A percentile compares a stretch with the other conserved stretches of the same genome.
Conservation (phyloP, 2,329 filamentous ascomycete genomes). For the Epichloe scottii region DNA sequence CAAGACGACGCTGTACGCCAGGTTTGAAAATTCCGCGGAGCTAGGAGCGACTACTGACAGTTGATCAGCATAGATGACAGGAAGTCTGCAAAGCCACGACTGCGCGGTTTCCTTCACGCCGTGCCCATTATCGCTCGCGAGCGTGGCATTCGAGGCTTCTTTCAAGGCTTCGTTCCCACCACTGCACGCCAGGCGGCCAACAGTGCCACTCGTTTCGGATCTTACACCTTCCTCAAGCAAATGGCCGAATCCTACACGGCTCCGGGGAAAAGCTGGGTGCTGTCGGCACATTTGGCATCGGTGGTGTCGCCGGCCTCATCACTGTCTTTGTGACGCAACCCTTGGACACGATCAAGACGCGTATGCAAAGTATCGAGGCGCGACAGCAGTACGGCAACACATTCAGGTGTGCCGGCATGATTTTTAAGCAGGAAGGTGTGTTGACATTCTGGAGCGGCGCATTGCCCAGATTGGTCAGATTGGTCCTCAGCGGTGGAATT, state of each 20-base stretch:
- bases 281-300: constrained; percentile 79
- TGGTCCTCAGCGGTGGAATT: constrained; percentile 89
- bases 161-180: constrained; percentile 92
- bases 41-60: neutral
- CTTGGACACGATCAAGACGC: constrained; percentile 89
- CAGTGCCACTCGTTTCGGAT: constrained; percentile 79
- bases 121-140: constrained; percentile 78
- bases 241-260: constrained; percentile 83
- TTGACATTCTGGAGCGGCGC: constrained; percentile 92
- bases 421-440: constrained; percentile 80
- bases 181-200: constrained; percentile 93
- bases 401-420: constrained; percentile 66
- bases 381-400: constrained; percentile 73
- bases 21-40: neutral
- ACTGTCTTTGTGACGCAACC: constrained; percentile 71
- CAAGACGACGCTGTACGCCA: constrained; percentile 71
- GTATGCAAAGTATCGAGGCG: constrained; percentile 95
- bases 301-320: constrained; percentile 76
- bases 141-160: constrained; percentile 81
- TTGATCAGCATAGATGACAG: constrained; percentile 72
- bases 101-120: constrained; percentile 87
- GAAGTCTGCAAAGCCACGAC: constrained; percentile 71
- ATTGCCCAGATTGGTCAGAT: constrained; percentile 66
- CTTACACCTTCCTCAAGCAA: constrained; percentile 84
- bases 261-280: constrained; percentile 91